phyloP scores from a whole-genome alignment of 2,329 filamentous ascomycete genomes.

The Coleophoma eucalyptorum region DNA sequence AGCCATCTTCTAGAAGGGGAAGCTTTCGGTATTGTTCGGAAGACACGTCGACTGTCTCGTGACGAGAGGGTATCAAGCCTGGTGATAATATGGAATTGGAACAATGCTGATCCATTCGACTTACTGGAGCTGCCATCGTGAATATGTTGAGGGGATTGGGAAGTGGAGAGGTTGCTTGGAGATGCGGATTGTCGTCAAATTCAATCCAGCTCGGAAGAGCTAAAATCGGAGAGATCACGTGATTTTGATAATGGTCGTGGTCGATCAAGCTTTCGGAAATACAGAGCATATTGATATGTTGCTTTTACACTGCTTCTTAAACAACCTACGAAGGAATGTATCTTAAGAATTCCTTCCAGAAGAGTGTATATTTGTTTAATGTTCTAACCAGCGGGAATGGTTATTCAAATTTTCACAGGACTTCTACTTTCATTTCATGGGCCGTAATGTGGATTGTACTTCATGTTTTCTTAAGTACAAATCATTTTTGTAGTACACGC shows the following conservation, averaged over 20 bases:
- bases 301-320: background rate
- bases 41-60: background rate
- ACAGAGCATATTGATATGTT: background rate
- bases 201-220: slow-evolving; percentile 5
- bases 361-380: too few relatives aligned
- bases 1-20: slow-evolving; percentile 15
- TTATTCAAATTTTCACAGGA: too few relatives aligned
- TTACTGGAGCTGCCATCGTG: slow-evolving; percentile 66
- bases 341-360: too few relatives aligned
- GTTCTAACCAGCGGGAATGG: too few relatives aligned
- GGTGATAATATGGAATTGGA: slow-evolving; percentile 1
- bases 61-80: background rate
- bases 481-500: slow-evolving; percentile 5
- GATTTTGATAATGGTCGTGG: slow-evolving; percentile 4
- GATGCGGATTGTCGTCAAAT: slow-evolving; percentile 18
- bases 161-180: slow-evolving; percentile 45
- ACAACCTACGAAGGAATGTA: too few relatives aligned
- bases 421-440: too few relatives aligned
- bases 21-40: slow-evolving; percentile 14
- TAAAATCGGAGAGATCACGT: slow-evolving; percentile 15
- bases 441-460: too few relatives aligned
- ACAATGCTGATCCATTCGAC: slow-evolving; percentile 34
- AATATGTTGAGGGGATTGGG: slow-evolving; percentile 43
- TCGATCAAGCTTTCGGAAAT: too few relatives aligned
- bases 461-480: too few relatives aligned